Evolutionary conservation across 2,329 filamentous ascomycete species (phyloP).

Genomic region (Truncatella angustata): DNA sequence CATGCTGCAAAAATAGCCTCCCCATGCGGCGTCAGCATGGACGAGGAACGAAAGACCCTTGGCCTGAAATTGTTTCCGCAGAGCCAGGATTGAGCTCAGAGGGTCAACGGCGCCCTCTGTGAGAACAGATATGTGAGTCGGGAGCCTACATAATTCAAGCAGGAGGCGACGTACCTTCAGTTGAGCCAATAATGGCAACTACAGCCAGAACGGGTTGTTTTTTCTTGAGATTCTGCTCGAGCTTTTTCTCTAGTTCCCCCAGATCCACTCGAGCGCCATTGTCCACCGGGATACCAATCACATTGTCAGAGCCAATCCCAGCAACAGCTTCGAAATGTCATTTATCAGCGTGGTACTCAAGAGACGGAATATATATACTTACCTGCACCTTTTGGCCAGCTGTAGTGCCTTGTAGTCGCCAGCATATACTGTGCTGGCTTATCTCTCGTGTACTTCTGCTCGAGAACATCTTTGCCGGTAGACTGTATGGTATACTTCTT

Average conservation of each 20-base stretch:
- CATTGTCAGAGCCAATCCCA: constrained; percentile 41
- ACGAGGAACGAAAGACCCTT: constrained; percentile 43
- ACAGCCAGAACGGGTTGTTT: constrained; percentile 37
- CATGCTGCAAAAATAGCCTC: constrained; percentile 48
- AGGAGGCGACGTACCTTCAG: constrained; percentile 30
- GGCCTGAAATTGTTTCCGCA: constrained; percentile 39
- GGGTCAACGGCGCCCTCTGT: constrained; percentile 43
- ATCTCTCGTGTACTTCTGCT: constrained; percentile 29
- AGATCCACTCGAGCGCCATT: constrained; percentile 37
- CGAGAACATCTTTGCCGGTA: constrained; percentile 35
- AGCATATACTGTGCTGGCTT: constrained; percentile 35
- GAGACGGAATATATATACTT: constrained; percentile 13
- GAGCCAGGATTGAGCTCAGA: constrained; percentile 32
- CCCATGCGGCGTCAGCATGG: constrained; percentile 49
- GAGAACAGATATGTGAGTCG: not conserved
- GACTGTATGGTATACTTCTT: constrained; percentile 37
- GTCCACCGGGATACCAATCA: constrained; percentile 39
- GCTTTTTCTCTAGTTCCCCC: constrained; percentile 25
- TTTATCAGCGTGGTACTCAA: too few species aligned
- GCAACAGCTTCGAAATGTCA: too few species aligned
- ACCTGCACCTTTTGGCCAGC: constrained; percentile 48
- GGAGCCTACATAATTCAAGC: not conserved
- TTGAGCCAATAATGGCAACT: constrained; percentile 45
- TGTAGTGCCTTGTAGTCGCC: constrained; percentile 43
- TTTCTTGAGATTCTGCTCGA: constrained; percentile 26